Evolutionary conservation across 768 basidiomycete genomes (phyloP).

Genomic region (Agaricus sinodeliciosus): DNA sequence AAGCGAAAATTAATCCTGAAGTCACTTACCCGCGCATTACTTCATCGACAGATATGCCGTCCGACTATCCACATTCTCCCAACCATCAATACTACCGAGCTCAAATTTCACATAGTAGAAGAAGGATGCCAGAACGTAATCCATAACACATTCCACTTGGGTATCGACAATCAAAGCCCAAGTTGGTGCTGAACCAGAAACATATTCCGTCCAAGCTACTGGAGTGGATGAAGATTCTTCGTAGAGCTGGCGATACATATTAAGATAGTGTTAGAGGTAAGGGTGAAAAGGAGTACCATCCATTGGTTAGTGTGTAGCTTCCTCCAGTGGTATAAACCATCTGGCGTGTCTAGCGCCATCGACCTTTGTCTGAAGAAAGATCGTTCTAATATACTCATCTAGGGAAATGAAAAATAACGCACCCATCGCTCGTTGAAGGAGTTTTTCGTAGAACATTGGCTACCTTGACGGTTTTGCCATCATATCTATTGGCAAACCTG

Average conservation of each 20-base stretch:
- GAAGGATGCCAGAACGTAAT: constrained; percentile 5
- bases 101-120: constrained; percentile 4
- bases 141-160: background rate
- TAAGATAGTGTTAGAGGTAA: background rate
- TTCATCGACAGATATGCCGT: background rate
- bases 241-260: background rate
- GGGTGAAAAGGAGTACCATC: background rate
- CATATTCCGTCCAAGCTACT: constrained; percentile 5
- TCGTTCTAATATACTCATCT: too few relatives aligned
- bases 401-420: background rate
- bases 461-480: background rate
- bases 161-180: background rate
- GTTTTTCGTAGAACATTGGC: background rate
- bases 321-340: constrained; percentile 5
- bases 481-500: background rate
- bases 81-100: background rate
- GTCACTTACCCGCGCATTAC: background rate
- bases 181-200: background rate
- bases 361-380: background rate
- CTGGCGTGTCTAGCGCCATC: background rate
- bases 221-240: background rate
- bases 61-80: background rate
- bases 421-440: constrained; percentile 1
- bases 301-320: background rate
- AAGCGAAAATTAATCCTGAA: too few relatives aligned